Conservation (phyloP, 2,329 filamentous ascomycete genomes). For the Fusarium agapanthi region DNA sequence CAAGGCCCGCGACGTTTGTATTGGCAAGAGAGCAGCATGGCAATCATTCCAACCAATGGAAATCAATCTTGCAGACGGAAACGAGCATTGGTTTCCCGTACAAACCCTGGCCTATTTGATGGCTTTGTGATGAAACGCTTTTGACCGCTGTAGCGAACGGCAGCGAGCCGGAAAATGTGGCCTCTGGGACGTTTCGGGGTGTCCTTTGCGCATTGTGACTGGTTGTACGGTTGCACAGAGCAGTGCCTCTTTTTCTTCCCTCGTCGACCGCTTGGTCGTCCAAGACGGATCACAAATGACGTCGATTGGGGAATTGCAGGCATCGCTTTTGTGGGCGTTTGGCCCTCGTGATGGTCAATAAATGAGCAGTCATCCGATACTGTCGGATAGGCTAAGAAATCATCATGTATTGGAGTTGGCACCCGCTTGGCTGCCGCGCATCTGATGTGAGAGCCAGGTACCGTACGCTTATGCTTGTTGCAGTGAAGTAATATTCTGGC, state of each 20-base stretch:
- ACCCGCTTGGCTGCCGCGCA: neutral
- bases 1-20: neutral
- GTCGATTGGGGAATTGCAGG: neutral
- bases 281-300: neutral
- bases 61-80: neutral
- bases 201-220: neutral
- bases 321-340: neutral
- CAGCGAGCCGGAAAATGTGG: neutral
- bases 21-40: neutral
- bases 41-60: neutral
- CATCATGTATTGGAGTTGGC: neutral
- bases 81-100: neutral
- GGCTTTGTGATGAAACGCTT: neutral
- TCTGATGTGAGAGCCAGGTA: neutral
- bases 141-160: neutral
- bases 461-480: neutral
- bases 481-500: neutral
- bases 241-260: neutral
- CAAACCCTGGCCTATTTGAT: neutral
- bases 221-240: neutral
- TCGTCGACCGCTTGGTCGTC: conserved; percentile 6
- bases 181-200: neutral
- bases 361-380: neutral
- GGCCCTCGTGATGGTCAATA: neutral
- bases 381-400: neutral